Percentiles rank a stretch among this genome's conserved stretches.
Evolutionary conservation across 2,329 filamentous ascomycete species (phyloP).

Genomic region (Aspergillus sp.): DNA sequence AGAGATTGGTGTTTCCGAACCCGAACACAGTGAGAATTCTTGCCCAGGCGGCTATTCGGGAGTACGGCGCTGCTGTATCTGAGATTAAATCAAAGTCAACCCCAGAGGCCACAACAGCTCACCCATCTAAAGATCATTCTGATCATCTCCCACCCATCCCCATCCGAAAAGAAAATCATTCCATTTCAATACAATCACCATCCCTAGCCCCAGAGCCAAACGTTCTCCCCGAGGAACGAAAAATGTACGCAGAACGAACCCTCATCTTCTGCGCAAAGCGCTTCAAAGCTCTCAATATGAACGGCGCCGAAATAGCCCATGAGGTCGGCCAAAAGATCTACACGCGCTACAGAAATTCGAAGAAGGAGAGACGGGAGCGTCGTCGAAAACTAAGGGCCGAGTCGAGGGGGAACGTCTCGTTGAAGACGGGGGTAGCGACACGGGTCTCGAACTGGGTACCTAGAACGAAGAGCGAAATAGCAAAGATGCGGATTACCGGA

Average conservation of each 20-base stretch:
- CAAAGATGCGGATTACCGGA: too few relatives aligned
- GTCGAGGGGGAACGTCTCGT: too few relatives aligned
- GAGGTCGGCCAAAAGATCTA: slow-evolving; percentile 28
- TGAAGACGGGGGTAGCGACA: too few relatives aligned
- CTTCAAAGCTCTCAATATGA: slow-evolving; percentile 30
- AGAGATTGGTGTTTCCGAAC: slow-evolving; percentile 33
- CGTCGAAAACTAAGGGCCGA: too few relatives aligned
- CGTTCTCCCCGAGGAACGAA: slow-evolving; percentile 3
- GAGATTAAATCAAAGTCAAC: not conserved
- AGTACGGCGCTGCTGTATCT: slow-evolving; percentile 18
- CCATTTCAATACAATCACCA: not conserved
- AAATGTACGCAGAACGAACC: slow-evolving; percentile 14
- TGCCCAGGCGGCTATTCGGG: slow-evolving; percentile 32
- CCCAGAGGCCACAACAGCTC: not conserved
- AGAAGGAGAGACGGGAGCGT: not conserved
- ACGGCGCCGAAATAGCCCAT: slow-evolving; percentile 31
- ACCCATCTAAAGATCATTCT: not conserved
- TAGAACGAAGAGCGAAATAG: too few relatives aligned
- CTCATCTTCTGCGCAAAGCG: slow-evolving; percentile 36
- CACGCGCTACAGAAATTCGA: slow-evolving; percentile 12
- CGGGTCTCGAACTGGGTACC: too few relatives aligned
- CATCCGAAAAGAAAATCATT: too few relatives aligned
- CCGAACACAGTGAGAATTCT: slow-evolving; percentile 39
- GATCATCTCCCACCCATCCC: not conserved
- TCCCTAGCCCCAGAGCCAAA: not conserved